Base-by-base conservation (phyloP, 345 rosid species). In the Ceriops tagal region DNA sequence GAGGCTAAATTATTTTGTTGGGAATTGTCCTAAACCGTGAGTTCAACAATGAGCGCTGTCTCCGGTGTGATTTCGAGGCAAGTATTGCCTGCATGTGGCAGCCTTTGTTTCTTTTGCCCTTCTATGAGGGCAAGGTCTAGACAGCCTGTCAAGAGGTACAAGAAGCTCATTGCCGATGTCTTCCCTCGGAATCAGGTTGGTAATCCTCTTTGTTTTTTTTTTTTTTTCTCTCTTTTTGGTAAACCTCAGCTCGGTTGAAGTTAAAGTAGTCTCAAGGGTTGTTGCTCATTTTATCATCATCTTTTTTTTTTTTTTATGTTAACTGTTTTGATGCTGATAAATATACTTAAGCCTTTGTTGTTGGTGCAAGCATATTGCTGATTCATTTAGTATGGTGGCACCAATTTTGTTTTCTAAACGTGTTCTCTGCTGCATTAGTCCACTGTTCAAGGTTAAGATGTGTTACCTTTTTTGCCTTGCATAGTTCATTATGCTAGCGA, bases 121-220 rank as follows among this genome's bases (percentile, higher is more conserved):
- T 88, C 84, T 16, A 46, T 96, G 78, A 83, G 98, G 71, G 83
- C 99, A 20, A 84, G 99, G 84, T 96, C 99, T 65, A 86, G 97
- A 71, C 99, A 96, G 80, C 98, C 96, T 53, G 90, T 96, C 67
- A 96, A 88, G 92, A 83, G 99, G 81, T 96, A 92, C 80, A 92
- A 92, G 97, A 90, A 96, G 86, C 93, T 96, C 75, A 85, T 96
- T 68, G 75, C 97, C 1, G 87, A 89, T 61, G 89, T 92, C 64
- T 96, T 96, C 75, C 99, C 98, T 39, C 85, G 81, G 67, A 76
- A 79, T 73, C 93, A 84, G 98, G 99, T 96, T 79, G 37, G 80
- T 65, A 1, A 3, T 68, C 68, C 52, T 70, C 15, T 43, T 46
- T 18, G 28, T 71, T 28, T 19, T 18, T 34, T 47, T 53, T 26